phyloP scores from a whole-genome alignment of 179 eudicot species.

The Nepenthes alata region DNA sequence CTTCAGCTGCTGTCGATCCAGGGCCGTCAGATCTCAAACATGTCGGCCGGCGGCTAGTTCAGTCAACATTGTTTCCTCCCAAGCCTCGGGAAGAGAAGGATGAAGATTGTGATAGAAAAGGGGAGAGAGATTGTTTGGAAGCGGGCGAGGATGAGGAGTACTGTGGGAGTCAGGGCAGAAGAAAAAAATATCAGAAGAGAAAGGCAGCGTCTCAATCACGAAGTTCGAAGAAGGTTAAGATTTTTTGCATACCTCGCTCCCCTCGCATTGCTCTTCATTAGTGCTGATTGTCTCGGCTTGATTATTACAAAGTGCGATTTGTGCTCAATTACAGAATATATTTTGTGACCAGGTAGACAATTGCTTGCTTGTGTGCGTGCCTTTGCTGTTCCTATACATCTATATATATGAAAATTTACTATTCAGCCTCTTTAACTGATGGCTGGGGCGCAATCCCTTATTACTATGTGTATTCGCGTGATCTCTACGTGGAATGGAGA shows the following conservation, averaged over 20 bases:
- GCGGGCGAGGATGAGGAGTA: constrained; percentile 24
- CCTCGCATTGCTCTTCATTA: too few species aligned
- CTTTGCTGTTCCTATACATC: too few species aligned
- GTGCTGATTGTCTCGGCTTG: too few species aligned
- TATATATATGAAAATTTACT: too few species aligned
- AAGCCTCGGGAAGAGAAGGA: constrained; percentile 19
- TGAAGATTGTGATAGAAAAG: background rate
- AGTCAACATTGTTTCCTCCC: constrained; percentile 47
- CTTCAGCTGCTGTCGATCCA: constrained; percentile 7
- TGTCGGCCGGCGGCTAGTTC: constrained; percentile 42
- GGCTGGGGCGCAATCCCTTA: too few species aligned
- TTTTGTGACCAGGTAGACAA: too few species aligned
- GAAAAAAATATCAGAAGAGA: constrained; percentile 25
- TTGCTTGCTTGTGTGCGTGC: too few species aligned
- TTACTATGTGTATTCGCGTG: too few species aligned
- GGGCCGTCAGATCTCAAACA: constrained; percentile 19
- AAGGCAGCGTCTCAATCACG: constrained; percentile 12
- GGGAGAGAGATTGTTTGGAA: constrained; percentile 1
- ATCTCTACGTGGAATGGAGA: too few species aligned
- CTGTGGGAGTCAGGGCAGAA: constrained; percentile 25
- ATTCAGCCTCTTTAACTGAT: too few species aligned
- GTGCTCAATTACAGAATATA: too few species aligned
- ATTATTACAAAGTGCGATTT: too few species aligned
- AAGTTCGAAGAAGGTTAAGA: constrained; percentile 9
- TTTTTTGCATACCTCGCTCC: background rate